A percentile compares a stretch with the other conserved stretches of the same genome.
Conservation (phyloP, 495 filamentous ascomycete species). For the Lophiotrema nucula region DNA sequence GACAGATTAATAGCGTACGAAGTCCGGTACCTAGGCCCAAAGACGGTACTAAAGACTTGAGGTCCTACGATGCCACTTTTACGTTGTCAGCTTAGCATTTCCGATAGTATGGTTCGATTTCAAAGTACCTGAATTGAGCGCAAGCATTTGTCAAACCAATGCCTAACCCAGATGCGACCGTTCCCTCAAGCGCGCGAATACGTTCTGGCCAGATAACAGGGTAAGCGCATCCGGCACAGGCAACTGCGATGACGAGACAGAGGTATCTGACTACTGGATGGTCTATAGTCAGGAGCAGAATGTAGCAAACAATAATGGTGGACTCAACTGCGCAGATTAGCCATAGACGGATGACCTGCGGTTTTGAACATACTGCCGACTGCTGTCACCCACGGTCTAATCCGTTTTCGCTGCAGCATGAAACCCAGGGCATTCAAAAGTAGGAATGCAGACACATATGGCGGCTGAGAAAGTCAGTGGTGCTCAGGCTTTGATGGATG, state of each 20-base stretch:
- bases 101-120: not conserved
- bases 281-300: constrained; percentile 45
- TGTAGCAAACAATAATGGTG: constrained; percentile 42
- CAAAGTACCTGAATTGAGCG: not conserved
- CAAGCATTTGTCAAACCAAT: constrained; percentile 48
- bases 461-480: not conserved
- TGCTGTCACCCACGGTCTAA: constrained; percentile 36
- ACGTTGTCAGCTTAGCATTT: not conserved
- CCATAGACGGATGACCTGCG: not conserved
- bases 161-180: constrained; percentile 43
- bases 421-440: constrained; percentile 9
- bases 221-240: constrained; percentile 45
- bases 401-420: constrained; percentile 42
- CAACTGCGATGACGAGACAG: constrained; percentile 44
- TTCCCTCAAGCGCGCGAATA: constrained; percentile 46
- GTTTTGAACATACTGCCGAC: not conserved
- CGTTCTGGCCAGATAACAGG: constrained; percentile 51
- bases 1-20: not conserved
- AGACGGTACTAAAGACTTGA: not conserved
- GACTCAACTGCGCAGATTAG: not conserved
- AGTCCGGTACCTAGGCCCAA: not conserved
- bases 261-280: constrained; percentile 46
- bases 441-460: not conserved
- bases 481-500: constrained; percentile 35
- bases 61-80: not conserved